Evolutionary conservation across 805 yeast species (phyloP), one percentile per base, ranked within the genome.

Genomic region (Saturnispora halmiae): DNA sequence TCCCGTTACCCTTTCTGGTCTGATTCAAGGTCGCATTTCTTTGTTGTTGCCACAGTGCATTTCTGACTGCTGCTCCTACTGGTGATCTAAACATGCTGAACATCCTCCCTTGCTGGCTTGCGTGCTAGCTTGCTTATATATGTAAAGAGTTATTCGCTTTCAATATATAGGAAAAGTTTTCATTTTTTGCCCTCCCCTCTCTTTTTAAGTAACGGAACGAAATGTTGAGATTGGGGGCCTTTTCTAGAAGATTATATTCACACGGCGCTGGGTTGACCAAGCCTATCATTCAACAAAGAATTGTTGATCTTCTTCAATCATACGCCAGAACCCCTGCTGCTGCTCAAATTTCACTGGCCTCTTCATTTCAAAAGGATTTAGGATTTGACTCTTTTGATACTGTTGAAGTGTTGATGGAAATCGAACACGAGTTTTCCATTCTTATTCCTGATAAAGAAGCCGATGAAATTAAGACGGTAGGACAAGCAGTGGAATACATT

Each of bases 391-490:
- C 85, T 2, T 73, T 79, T 51, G 86, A 79, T 54, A 69, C 78
- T 39, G 84, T 78, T 42, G 86, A 79, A 59, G 79, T 81, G 22
- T 65, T 79, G 41, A 81, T 79, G 71, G 84, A 82, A 46, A 70
- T 79, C 51, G 86, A 79, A 60, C 79, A 76, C 58, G 76, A 79
- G 60, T 77, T 77, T 52, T 86, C 84, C 55, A 74, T 85, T 58
- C 83, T 81, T 60, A 77, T 84, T 58, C 86, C 94, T 28, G 95
- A 86, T 67, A 79, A 82, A 61, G 84, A 85, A 53, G 92, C 96
- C 41, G 96, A 90, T 61, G 88, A 82, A 59, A 79, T 92, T 63
- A 86, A 82, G 69, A 84, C 94, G 42, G 92, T 92, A 50, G 87
- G 85, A 52, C 95, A 88, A 68, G 94, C 96, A 46, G 75, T 88